phyloP scores from a whole-genome alignment of 2,329 filamentous ascomycete genomes.

The Celoporthe dispersa region DNA sequence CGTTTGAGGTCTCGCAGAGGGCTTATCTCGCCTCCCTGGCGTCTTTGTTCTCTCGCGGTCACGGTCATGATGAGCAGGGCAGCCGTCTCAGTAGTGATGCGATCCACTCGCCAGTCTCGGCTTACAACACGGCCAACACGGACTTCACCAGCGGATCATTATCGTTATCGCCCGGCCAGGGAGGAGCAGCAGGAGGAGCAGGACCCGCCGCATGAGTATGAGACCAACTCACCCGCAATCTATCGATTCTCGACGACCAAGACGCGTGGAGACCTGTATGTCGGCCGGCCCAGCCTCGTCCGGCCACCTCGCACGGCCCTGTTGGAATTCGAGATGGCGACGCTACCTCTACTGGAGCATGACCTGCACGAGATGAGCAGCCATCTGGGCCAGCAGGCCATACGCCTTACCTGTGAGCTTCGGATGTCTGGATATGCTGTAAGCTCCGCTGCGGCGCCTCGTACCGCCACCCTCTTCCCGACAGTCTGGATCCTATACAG shows the following conservation, averaged over 20 bases:
- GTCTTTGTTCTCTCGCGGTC: constrained; percentile 11
- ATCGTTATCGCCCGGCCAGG: neutral
- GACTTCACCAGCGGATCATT: constrained; percentile 3
- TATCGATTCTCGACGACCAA: constrained; percentile 13
- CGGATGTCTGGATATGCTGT: constrained; percentile 20
- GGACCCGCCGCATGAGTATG: constrained; percentile 11
- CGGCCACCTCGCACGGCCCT: constrained; percentile 16
- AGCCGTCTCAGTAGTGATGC: neutral
- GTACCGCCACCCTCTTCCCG: constrained; percentile 15
- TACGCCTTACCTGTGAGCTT: constrained; percentile 23
- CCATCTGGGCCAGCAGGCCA: constrained; percentile 22
- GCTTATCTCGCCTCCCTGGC: constrained; percentile 22
- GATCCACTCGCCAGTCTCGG: constrained; percentile 8
- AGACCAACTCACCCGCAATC: constrained; percentile 6
- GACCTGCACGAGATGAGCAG: constrained; percentile 19
- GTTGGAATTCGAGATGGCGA: constrained; percentile 25
- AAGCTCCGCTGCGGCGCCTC: no score
- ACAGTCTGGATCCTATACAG: constrained; percentile 26
- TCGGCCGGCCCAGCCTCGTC: constrained; percentile 20
- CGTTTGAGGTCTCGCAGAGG: constrained; percentile 14
- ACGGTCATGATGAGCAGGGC: constrained; percentile 1
- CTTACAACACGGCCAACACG: constrained; percentile 1
- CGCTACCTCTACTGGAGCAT: constrained; percentile 21
- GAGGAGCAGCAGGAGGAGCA: neutral
- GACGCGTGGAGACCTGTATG: constrained; percentile 6